A percentile compares a stretch with the other conserved stretches of the same genome.
These are phyloP conservation scores for Oryza rufipogon DNA, from an alignment of 176 grass and related monocot genomes.

Conservation along the genomic window DNA sequence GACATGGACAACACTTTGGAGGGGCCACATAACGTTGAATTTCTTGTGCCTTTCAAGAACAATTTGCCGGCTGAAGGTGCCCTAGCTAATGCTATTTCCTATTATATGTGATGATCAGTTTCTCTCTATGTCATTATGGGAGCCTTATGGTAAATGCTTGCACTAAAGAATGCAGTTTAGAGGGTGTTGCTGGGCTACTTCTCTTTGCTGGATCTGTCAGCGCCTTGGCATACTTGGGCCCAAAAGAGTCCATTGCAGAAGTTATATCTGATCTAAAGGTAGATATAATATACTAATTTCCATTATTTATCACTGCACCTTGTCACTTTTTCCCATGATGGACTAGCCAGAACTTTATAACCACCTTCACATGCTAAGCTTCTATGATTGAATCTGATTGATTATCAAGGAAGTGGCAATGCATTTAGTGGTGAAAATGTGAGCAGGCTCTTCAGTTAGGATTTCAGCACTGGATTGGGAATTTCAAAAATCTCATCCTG, in stretches of 20 bases:
- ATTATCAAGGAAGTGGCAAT: conserved; percentile 1
- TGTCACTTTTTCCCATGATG: conserved; percentile 14
- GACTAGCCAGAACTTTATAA: conserved; percentile 13
- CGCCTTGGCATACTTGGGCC: conserved; percentile 74
- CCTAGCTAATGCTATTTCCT: conserved; percentile 21
- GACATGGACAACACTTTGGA: conserved; percentile 44
- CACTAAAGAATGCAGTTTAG: conserved; percentile 79
- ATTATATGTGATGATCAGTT: conserved; percentile 28
- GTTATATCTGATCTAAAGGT: conserved; percentile 97
- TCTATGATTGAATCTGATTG: neutral
- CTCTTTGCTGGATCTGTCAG: conserved; percentile 69
- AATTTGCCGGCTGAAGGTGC: conserved; percentile 60
- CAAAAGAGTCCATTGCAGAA: conserved; percentile 79
- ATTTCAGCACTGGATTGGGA: conserved; percentile 11
- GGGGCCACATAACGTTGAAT: conserved; percentile 59
- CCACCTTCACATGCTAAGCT: neutral
- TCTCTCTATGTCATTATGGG: conserved; percentile 33
- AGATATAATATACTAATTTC: conserved; percentile 35
- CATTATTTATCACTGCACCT: neutral
- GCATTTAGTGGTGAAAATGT: conserved; percentile 16
- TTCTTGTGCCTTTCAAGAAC: conserved; percentile 83
- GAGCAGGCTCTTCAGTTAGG: neutral
- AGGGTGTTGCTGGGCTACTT: conserved; percentile 75
- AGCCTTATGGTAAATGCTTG: conserved; percentile 44
- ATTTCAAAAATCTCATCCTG: neutral